Percentiles rank a stretch among this genome's conserved stretches.
These are phyloP conservation scores for Cadophora gregata DNA, from an alignment of 2,329 filamentous ascomycete species.

Conservation along the genomic window DNA sequence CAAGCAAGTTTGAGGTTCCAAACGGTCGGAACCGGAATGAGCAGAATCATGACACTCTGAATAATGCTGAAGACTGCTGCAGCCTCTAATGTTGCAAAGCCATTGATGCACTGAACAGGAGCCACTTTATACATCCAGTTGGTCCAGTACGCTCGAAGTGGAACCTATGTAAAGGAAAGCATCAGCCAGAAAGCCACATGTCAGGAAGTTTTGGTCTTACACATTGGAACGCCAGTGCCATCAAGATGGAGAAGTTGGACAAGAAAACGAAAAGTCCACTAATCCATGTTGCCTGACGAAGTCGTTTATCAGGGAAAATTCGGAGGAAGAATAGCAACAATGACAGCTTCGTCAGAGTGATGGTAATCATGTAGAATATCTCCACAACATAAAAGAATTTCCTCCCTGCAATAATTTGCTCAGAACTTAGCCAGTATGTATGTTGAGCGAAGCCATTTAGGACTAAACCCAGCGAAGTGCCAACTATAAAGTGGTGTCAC, in stretches of 20 bases:
- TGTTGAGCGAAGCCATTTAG: conserved; percentile 24
- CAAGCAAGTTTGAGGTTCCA: conserved; percentile 65
- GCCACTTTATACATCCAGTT: conserved; percentile 28
- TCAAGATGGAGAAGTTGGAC: conserved; percentile 17
- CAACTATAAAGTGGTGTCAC: neutral
- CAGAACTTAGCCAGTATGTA: conserved; percentile 18
- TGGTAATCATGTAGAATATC: conserved; percentile 23
- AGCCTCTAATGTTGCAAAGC: conserved; percentile 68
- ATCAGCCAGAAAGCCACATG: neutral
- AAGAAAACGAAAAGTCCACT: conserved; percentile 16
- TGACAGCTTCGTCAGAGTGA: conserved; percentile 20
- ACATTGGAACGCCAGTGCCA: conserved; percentile 24
- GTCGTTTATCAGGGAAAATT: conserved; percentile 17
- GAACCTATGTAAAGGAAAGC: neutral
- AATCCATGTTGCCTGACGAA: conserved; percentile 10
- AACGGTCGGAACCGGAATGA: conserved; percentile 68
- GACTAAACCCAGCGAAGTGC: conserved; percentile 20
- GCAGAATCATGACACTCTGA: conserved; percentile 68
- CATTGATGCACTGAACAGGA: conserved; percentile 58
- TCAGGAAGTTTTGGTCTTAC: neutral
- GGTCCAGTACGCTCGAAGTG: conserved; percentile 26
- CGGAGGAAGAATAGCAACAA: conserved; percentile 24
- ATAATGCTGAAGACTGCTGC: conserved; percentile 72
- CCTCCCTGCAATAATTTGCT: conserved; percentile 7
- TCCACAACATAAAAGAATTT: conserved; percentile 24